Evolutionary conservation across 2,329 filamentous ascomycete species (phyloP).

Genomic region (Cladosporium sphaerospermum): DNA sequence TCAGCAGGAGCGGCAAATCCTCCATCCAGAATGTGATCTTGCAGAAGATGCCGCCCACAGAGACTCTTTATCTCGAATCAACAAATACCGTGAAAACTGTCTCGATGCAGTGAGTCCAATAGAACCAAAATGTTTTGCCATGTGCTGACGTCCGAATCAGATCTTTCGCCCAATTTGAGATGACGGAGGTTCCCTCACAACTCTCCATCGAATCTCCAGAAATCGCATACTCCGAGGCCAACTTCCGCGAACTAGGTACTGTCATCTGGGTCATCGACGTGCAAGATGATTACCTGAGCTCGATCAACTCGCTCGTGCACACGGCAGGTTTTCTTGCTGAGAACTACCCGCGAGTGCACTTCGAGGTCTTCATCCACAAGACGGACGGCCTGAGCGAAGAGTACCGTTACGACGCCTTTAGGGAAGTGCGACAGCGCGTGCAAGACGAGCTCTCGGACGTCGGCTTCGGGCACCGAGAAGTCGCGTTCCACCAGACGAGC

Average conservation of each 20-base stretch:
- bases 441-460: slow-evolving; percentile 92
- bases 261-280: slow-evolving; percentile 98
- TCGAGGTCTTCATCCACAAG: slow-evolving; percentile 99
- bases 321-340: slow-evolving; percentile 87
- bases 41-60: slow-evolving; percentile 91
- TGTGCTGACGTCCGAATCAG: slow-evolving; percentile 39
- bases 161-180: slow-evolving; percentile 98
- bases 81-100: slow-evolving; percentile 93
- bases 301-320: slow-evolving; percentile 76
- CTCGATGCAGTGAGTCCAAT: slow-evolving; percentile 71
- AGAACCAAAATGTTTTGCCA: neutral
- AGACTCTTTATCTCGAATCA: slow-evolving; percentile 92
- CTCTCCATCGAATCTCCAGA: slow-evolving; percentile 85
- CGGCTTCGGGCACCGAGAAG: slow-evolving; percentile 85
- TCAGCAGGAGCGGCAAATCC: slow-evolving; percentile 82
- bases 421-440: slow-evolving; percentile 92
- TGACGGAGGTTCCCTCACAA: slow-evolving; percentile 95
- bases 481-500: slow-evolving; percentile 92
- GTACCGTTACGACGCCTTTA: slow-evolving; percentile 91
- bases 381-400: slow-evolving; percentile 96
- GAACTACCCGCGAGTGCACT: slow-evolving; percentile 86
- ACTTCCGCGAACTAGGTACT: slow-evolving; percentile 90
- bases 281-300: slow-evolving; percentile 94
- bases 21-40: slow-evolving; percentile 99
- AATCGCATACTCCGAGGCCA: slow-evolving; percentile 77